Base-by-base conservation (phyloP, 2,329 filamentous ascomycete species). In the Microdochium nivale region DNA sequence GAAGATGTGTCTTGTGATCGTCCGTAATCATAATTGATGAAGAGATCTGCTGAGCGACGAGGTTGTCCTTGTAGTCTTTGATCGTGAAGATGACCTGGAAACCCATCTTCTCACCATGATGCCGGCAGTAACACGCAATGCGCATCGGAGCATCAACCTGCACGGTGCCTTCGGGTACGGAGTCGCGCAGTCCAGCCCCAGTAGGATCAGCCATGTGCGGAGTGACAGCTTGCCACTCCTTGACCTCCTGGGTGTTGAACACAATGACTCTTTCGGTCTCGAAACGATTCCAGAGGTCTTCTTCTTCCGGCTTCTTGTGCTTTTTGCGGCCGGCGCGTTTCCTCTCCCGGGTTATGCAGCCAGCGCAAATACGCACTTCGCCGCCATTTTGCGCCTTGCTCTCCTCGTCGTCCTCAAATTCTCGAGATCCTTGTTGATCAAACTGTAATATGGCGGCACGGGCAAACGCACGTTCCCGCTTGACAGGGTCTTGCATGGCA, bases 1-100 rank as follows among this genome's bases (percentile, higher is more conserved):
- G 67, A 53, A 70, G 67, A 60, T 89, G 87, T 8, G 90, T 96
- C 72, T 97, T 97, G 73, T 97, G 92, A 63, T 99, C 92, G 65
- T 99, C 92, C 1, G 94, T 97, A 56, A 97, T 96, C 80, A 96
- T 92, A 57, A 97, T 95, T 0, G 90, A 88, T 51, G 86, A 84
- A 21, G 89, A 90, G 57, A 96, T 86, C 50, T 84, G 83, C 69
- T 99, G 92, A 7, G 90, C 88, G 44, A 97, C 73, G 30, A 96
- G 73, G 46, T 83, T 83, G 60, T 85, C 87, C 56, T 82, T 73
- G 62, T 81, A 81, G 67, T 96, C 89, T 64, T 91, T 95, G 62
- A 99, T 78, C 1, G 92, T 97, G 69, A 97, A 95, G 56, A 99
- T 95, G 60, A 97, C 90, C 56, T 80, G 77, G 69, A 96, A 99